Evolutionary conservation across 1,284 basidiomycete genomes (phyloP), one percentile per base, ranked within the genome.

Genomic region (Sanghuangporus weigelae): DNA sequence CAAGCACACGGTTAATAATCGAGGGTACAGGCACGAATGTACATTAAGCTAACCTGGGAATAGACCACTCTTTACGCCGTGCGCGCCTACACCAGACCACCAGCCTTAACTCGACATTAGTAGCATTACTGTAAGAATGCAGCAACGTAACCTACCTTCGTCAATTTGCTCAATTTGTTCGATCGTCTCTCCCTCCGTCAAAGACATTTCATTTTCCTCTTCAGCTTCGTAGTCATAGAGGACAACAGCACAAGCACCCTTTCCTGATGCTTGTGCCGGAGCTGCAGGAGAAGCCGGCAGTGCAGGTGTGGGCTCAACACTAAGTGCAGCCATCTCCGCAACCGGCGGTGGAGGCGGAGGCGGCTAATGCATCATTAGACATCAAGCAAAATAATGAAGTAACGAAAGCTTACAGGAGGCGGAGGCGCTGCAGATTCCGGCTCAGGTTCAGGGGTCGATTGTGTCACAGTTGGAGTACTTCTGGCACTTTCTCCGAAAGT

Each of bases 171-270:
- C 92, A 54, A 96, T 86, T 67, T 91, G 83, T 60, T 89, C 85
- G 61, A 96, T 86, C 44, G 88, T 75, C 71, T 95, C 92, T 57
- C 93, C 95, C 73, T 96, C 93, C 2, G 78, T 69, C 21, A 97
- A 81, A 59, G 76, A 75, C 76, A 96, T 86, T 72, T 97, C 95
- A 71, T 95, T 94, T 67, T 94, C 90, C 74, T 94, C 92, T 8
- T 84, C 78, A 31, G 87, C 87, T 83, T 90, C 87, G 70, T 96
- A 96, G 11, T 89, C 87, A 73, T 87, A 96, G 35, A 90, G 68
- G 1, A 89, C 89, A 38, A 89, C 74, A 0, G 88, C 89, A 55
- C 80, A 80, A 7, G 82, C 63, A 66, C 91, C 83, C 72, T 82
- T 66, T 63, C 84, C 79, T 44, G 71, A 61, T 69, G 75, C 62